Evolutionary conservation across 768 basidiomycete species (phyloP).

Genomic region (Tephrocybe rancida): DNA sequence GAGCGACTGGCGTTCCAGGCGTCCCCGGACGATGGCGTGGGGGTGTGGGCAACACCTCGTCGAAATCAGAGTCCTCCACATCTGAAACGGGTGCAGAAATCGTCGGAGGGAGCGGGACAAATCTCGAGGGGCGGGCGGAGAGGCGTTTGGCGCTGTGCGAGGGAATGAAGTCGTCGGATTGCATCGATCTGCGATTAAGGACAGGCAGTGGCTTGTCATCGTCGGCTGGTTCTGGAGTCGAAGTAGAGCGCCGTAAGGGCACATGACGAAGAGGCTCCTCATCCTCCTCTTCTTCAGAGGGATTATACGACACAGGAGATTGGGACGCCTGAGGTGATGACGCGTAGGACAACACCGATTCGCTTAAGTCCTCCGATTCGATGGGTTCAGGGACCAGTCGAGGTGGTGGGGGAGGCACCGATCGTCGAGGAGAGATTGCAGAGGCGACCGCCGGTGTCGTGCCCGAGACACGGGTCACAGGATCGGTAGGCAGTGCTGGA

Average conservation of each 20-base stretch:
- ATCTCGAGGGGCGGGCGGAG: slow-evolving; percentile 13
- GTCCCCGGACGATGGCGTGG: slow-evolving; percentile 21
- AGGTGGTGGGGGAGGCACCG: slow-evolving; percentile 23
- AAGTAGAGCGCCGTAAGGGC: slow-evolving; percentile 9
- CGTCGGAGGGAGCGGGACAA: slow-evolving; percentile 17
- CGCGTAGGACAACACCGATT: slow-evolving; percentile 3
- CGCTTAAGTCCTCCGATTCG: slow-evolving; percentile 23
- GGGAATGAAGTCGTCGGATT: slow-evolving; percentile 2
- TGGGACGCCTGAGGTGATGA: background rate
- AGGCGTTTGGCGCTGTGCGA: background rate
- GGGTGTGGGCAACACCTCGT: slow-evolving; percentile 35
- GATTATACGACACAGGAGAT: background rate
- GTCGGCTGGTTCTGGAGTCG: slow-evolving; percentile 10
- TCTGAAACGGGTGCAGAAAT: slow-evolving; percentile 17
- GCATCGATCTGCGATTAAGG: slow-evolving; percentile 16
- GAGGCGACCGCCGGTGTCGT: background rate
- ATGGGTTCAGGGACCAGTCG: slow-evolving; percentile 29
- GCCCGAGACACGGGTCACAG: slow-evolving; percentile 1
- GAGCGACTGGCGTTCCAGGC: slow-evolving; percentile 13
- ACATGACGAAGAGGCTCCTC: slow-evolving; percentile 16
- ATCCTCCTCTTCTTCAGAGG: slow-evolving; percentile 18
- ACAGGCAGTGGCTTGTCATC: slow-evolving; percentile 25
- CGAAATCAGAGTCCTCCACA: slow-evolving; percentile 35
- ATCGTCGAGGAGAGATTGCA: slow-evolving; percentile 5
- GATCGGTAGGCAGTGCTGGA: slow-evolving; percentile 8